Percentiles rank a stretch among this genome's conserved stretches.
Evolutionary conservation across 371 early-diverging fungal genomes (phyloP).

Genomic region (Mortierella sp.): DNA sequence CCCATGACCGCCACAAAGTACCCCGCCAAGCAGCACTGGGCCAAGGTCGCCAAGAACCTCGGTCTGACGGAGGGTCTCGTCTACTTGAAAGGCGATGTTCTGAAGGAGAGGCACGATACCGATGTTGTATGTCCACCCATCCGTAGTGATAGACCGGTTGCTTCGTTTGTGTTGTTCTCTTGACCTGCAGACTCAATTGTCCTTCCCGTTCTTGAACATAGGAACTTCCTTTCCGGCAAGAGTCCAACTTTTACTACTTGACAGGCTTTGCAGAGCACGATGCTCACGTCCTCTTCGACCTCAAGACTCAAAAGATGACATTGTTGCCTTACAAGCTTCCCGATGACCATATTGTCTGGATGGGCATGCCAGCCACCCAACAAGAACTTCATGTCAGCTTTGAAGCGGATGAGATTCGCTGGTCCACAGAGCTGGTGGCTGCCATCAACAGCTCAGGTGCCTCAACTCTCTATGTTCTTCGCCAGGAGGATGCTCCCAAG

Average conservation of each 20-base stretch:
- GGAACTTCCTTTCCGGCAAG: conserved; percentile 85
- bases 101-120: conserved; percentile 75
- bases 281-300: conserved; percentile 76
- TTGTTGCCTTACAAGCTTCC: conserved; percentile 76
- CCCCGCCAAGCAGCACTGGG: conserved; percentile 73
- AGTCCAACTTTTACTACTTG: conserved; percentile 83
- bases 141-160: too few relatives aligned
- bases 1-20: conserved; percentile 49
- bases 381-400: conserved; percentile 62
- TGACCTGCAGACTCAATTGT: too few relatives aligned
- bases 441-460: conserved; percentile 55
- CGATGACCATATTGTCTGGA: conserved; percentile 87
- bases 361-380: conserved; percentile 73
- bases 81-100: conserved; percentile 74
- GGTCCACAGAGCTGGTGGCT: conserved; percentile 56
- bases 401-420: conserved; percentile 73
- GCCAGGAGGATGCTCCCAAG: conserved; percentile 55
- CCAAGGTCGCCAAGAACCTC: conserved; percentile 70
- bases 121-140: conserved; percentile 61
- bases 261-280: conserved; percentile 83
- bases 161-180: not conserved
- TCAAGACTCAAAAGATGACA: conserved; percentile 68
- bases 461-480: conserved; percentile 55
- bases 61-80: conserved; percentile 68
- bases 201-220: not conserved